Percentiles rank a stretch among this genome's conserved stretches.
These are phyloP conservation scores for Aspergillus texensis DNA, from an alignment of 2,329 filamentous ascomycete genomes.

Conservation along the genomic window DNA sequence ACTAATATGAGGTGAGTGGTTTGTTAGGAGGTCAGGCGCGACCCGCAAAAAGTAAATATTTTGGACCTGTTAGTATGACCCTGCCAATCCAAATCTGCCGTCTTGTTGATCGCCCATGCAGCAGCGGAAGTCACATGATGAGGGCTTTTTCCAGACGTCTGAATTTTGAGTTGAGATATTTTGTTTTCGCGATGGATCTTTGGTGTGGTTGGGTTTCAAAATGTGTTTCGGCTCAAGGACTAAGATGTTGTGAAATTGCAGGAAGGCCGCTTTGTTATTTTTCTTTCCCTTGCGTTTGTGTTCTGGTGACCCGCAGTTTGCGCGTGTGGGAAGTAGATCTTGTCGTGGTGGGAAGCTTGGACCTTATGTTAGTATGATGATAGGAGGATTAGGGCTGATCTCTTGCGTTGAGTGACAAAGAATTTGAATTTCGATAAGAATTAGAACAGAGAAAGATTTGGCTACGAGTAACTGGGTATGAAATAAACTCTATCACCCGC, in stretches of 20 bases:
- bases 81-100: not conserved
- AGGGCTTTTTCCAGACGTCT: not conserved
- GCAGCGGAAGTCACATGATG: not conserved
- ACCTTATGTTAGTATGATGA: not conserved
- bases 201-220: not conserved
- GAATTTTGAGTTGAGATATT: not conserved
- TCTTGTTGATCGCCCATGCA: not conserved
- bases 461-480: not conserved
- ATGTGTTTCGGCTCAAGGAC: not conserved
- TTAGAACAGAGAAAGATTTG: not conserved
- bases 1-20: not conserved
- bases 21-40: not conserved
- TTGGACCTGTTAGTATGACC: not conserved
- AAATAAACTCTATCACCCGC: not conserved
- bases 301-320: not conserved
- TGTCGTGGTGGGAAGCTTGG: not conserved
- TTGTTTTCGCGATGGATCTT: not conserved
- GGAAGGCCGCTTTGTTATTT: not conserved
- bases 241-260: not conserved
- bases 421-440: not conserved
- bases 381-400: not conserved
- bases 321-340: not conserved
- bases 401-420: not conserved
- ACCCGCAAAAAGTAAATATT: conserved; percentile 5
- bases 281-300: not conserved